Evolutionary conservation across 2,329 filamentous ascomycete genomes (phyloP).

Genomic region (Albifimbria verrucaria): DNA sequence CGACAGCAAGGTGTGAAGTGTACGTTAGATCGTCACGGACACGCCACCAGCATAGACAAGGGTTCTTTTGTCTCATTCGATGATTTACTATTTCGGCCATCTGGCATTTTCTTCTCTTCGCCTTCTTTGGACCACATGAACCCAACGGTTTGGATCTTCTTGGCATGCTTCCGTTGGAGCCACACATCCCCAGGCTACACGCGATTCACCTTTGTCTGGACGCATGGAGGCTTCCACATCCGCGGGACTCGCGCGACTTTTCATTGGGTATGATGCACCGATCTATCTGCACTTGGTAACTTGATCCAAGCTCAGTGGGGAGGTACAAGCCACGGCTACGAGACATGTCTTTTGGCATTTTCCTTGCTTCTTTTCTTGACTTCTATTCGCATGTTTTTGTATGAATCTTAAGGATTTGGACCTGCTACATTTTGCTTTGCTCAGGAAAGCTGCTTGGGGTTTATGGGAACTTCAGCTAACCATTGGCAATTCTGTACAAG

Average conservation of each 20-base stretch:
- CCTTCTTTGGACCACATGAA: not conserved
- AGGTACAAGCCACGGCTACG: too few species aligned
- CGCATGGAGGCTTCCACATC: not conserved
- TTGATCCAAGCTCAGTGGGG: too few species aligned
- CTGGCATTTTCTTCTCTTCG: slow-evolving; percentile 13
- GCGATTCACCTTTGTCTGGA: too few species aligned
- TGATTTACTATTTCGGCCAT: slow-evolving; percentile 13
- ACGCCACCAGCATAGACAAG: slow-evolving; percentile 24
- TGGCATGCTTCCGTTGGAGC: not conserved
- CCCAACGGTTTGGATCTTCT: not conserved
- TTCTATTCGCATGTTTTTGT: not conserved
- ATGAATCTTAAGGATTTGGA: not conserved
- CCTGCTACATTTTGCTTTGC: not conserved
- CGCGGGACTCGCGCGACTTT: not conserved
- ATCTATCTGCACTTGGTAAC: too few species aligned
- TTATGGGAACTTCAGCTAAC: not conserved
- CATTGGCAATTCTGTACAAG: not conserved
- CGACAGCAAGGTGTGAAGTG: slow-evolving; percentile 25
- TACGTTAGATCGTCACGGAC: slow-evolving; percentile 26
- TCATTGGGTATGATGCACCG: too few species aligned
- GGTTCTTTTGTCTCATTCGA: slow-evolving; percentile 13
- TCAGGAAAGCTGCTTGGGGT: too few species aligned
- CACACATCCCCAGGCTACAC: too few species aligned
- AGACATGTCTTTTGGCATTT: too few species aligned
- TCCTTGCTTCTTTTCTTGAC: not conserved